phyloP scores from a whole-genome alignment of 176 grass and related monocot species.

The Chrysopogon serrulatus region DNA sequence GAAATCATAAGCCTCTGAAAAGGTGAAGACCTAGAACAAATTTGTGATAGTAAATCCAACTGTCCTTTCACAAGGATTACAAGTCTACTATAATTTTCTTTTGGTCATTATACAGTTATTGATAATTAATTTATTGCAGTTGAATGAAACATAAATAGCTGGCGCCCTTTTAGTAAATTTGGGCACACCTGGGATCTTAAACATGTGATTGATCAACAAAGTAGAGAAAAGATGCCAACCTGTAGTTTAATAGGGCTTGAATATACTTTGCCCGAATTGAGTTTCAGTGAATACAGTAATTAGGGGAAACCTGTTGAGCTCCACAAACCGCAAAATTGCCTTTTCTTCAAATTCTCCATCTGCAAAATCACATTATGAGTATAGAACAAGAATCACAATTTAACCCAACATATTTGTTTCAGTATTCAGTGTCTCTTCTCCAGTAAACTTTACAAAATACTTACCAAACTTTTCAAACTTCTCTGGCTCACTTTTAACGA shows the following conservation, averaged over 20 bases:
- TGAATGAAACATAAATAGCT: neutral
- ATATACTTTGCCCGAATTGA: constrained; percentile 87
- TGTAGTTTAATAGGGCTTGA: constrained; percentile 85
- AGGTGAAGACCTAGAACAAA: constrained; percentile 71
- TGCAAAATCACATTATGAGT: constrained; percentile 40
- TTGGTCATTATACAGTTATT: neutral
- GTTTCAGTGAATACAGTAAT: constrained; percentile 76
- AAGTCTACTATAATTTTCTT: neutral
- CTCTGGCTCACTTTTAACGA: constrained; percentile 76
- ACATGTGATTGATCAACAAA: constrained; percentile 5
- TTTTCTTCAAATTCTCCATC: constrained; percentile 77
- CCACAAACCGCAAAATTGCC: constrained; percentile 72
- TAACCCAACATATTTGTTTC: neutral
- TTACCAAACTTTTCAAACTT: constrained; percentile 87
- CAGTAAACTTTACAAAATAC: constrained; percentile 10
- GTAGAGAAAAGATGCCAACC: constrained; percentile 45
- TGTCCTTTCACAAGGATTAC: constrained; percentile 1
- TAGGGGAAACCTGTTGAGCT: constrained; percentile 80
- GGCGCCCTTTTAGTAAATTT: neutral
- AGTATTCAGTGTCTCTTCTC: neutral
- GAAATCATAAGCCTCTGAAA: constrained; percentile 78
- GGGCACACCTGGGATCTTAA: neutral
- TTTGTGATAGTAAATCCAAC: constrained; percentile 30
- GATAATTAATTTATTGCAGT: neutral
- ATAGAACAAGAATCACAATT: neutral